These are phyloP conservation scores for Podospora didyma DNA, from an alignment of 495 filamentous ascomycete genomes.

Conservation along the genomic window DNA sequence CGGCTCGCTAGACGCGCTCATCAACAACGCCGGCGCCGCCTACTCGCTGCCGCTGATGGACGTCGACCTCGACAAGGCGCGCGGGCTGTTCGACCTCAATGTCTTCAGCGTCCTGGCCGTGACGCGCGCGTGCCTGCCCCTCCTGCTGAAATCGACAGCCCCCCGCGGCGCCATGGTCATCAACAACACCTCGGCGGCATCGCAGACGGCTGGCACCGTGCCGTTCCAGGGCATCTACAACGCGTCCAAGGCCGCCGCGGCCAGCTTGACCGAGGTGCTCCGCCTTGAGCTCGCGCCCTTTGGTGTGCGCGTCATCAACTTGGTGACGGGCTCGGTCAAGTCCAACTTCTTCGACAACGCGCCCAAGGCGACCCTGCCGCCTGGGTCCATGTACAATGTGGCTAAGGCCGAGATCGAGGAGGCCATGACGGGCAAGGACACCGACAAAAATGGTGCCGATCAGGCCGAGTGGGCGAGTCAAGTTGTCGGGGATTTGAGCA, in stretches of 20 bases:
- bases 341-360: too few relatives aligned
- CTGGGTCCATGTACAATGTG: too few relatives aligned
- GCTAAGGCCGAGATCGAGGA: too few relatives aligned
- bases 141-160: constrained; percentile 26
- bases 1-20: constrained; percentile 33
- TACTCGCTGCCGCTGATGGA: constrained; percentile 34
- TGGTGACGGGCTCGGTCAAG: constrained; percentile 13
- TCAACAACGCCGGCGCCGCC: constrained; percentile 40
- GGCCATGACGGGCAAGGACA: too few relatives aligned
- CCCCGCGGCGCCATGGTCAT: constrained; percentile 19
- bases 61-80: constrained; percentile 29
- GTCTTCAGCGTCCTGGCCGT: constrained; percentile 32
- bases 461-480: not conserved
- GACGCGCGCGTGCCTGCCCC: constrained; percentile 36
- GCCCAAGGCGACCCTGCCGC: too few relatives aligned
- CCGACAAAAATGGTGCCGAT: too few relatives aligned
- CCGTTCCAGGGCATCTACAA: constrained; percentile 35
- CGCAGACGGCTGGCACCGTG: not conserved
- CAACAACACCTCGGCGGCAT: constrained; percentile 28
- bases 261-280: constrained; percentile 21
- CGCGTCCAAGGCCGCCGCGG: constrained; percentile 31
- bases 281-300: constrained; percentile 32
- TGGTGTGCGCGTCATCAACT: constrained; percentile 28
- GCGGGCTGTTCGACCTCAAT: constrained; percentile 35
- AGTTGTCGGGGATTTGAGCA: constrained; percentile 21